Percentiles rank a stretch among this genome's conserved stretches.
Evolutionary conservation across 2,329 filamentous ascomycete species (phyloP).

Genomic region (Hypomyces rosellus): DNA sequence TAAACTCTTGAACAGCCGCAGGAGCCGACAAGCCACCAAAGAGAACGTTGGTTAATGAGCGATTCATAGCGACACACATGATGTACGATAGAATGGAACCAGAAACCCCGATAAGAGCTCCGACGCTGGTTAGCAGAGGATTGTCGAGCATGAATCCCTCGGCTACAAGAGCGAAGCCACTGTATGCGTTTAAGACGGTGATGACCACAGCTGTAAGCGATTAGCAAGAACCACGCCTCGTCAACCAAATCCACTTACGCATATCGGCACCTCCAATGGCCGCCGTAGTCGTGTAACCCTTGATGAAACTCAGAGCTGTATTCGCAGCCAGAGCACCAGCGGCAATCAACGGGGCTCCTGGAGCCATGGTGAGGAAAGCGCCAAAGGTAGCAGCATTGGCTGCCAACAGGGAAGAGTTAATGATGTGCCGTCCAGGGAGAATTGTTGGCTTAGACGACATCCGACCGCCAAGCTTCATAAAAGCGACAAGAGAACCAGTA

Average conservation of each 20-base stretch:
- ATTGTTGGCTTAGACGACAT: constrained; percentile 73
- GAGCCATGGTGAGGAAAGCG: constrained; percentile 74
- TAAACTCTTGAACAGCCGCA: constrained; percentile 53
- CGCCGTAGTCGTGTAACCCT: constrained; percentile 81
- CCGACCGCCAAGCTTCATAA: constrained; percentile 75
- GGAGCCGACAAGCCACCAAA: constrained; percentile 66
- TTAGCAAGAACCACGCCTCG: constrained; percentile 9
- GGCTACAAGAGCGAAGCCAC: constrained; percentile 81
- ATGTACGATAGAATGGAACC: constrained; percentile 87
- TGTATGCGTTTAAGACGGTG: constrained; percentile 85
- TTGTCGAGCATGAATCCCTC: constrained; percentile 92
- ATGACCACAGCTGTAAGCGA: constrained; percentile 62
- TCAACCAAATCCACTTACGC: constrained; percentile 40
- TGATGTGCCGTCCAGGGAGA: constrained; percentile 65
- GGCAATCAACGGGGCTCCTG: constrained; percentile 70
- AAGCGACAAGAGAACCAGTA: constrained; percentile 83
- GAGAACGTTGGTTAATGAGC: constrained; percentile 79
- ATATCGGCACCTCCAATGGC: constrained; percentile 92
- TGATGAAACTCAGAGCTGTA: constrained; percentile 70
- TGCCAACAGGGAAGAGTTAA: constrained; percentile 70
- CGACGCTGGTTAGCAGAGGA: constrained; percentile 74
- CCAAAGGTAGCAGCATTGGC: constrained; percentile 79
- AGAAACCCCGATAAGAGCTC: constrained; percentile 80
- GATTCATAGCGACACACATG: constrained; percentile 86
- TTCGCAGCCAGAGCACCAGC: constrained; percentile 72